Evolutionary conservation across 306 rosid species (phyloP).

Genomic region (Corylus americana): DNA sequence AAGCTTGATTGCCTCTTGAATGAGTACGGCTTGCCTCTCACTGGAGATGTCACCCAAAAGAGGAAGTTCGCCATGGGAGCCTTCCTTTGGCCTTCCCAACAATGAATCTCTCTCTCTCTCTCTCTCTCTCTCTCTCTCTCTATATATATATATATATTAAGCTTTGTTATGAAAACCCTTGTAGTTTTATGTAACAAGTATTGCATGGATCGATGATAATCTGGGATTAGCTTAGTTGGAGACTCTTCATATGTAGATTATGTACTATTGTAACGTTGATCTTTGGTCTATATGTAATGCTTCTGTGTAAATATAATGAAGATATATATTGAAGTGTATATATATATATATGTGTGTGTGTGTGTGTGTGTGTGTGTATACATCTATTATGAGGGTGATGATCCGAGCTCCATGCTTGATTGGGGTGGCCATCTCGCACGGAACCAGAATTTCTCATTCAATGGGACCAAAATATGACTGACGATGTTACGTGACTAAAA

Average conservation of each 20-base stretch:
- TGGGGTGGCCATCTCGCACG: no score
- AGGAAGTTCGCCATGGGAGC: constrained; percentile 46
- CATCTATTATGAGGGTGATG: no score
- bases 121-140: no score
- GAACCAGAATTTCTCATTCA: no score
- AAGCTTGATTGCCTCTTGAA: constrained; percentile 33
- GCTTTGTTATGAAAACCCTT: not conserved
- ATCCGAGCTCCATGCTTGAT: no score
- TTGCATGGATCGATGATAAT: not conserved
- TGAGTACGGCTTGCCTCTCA: constrained; percentile 33
- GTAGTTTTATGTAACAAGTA: not conserved
- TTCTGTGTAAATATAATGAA: not conserved
- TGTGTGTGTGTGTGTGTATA: no score
- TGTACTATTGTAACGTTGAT: not conserved
- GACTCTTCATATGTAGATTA: not conserved
- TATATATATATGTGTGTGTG: no score
- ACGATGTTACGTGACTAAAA: no score
- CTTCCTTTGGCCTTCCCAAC: constrained; percentile 47
- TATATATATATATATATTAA: not conserved
- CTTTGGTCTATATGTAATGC: not conserved
- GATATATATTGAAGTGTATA: not conserved
- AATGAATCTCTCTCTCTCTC: not conserved
- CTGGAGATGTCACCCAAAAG: constrained; percentile 35
- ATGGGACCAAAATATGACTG: no score
- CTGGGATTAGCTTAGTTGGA: not conserved